A percentile compares a stretch with the other conserved stretches of the same genome.
phyloP scores from a whole-genome alignment of 75 land plant species.

The Sequoiadendron giganteum region DNA sequence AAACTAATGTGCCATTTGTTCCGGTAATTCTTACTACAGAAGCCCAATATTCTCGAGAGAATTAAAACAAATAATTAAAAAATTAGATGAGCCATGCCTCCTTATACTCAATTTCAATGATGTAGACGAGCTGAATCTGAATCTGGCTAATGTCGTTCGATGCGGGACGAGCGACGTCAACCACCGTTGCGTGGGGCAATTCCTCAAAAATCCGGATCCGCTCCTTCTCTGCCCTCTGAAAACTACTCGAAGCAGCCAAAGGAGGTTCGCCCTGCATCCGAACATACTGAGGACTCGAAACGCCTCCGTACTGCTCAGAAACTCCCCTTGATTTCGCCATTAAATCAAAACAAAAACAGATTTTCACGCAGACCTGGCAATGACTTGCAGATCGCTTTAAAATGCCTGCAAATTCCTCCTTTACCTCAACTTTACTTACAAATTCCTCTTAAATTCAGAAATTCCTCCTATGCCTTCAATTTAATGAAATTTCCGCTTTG shows the following conservation, averaged over 20 bases:
- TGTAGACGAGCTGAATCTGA: conserved; percentile 70
- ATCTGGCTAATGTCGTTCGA: conserved; percentile 67
- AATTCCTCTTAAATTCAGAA: neutral
- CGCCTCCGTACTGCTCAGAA: neutral
- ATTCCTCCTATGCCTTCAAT: neutral
- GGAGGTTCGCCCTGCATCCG: conserved; percentile 64
- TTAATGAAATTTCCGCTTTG: neutral
- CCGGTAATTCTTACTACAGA: neutral
- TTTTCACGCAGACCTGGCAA: neutral
- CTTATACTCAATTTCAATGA: conserved; percentile 76
- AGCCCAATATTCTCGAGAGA: neutral
- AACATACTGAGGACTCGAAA: conserved; percentile 38
- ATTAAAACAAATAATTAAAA: neutral
- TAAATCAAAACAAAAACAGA: neutral
- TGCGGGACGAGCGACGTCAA: conserved; percentile 77
- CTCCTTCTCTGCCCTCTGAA: conserved; percentile 28
- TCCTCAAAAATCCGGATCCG: conserved; percentile 84
- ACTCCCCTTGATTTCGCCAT: neutral
- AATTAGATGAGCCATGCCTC: conserved; percentile 34
- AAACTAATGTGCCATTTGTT: neutral
- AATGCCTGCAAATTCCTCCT: neutral
- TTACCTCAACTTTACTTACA: neutral
- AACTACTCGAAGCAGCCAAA: conserved; percentile 33
- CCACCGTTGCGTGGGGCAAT: conserved; percentile 72
- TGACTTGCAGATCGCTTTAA: neutral